These are phyloP conservation scores for Gracilaria vermiculophylla DNA, from an alignment of 23 red algal genomes.

Conservation along the genomic window DNA sequence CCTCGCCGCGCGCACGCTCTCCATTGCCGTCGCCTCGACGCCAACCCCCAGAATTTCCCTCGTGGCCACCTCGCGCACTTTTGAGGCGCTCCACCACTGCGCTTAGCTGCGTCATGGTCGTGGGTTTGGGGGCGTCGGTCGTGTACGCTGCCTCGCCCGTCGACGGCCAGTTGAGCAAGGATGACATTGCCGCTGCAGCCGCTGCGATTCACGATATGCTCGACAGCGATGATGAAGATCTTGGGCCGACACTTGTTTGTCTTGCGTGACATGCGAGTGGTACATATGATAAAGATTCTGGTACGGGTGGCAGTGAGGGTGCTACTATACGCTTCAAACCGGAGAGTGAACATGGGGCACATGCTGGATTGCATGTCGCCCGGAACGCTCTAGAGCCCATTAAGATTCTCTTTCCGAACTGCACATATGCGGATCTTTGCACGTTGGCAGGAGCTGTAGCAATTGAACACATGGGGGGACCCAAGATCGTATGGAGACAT, in stretches of 20 bases:
- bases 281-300: slow-evolving; percentile 73
- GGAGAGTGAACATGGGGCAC: slow-evolving; percentile 78
- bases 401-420: slow-evolving; percentile 78
- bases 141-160: slow-evolving; percentile 28
- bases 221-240: slow-evolving; percentile 53
- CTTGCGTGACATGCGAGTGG: slow-evolving; percentile 86
- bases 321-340: slow-evolving; percentile 82
- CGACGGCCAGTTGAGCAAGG: slow-evolving; percentile 2
- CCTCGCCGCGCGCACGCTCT: slow-evolving; percentile 4
- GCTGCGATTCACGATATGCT: slow-evolving; percentile 51
- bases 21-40: neutral
- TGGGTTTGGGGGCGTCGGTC: neutral
- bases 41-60: neutral
- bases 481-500: slow-evolving; percentile 74
- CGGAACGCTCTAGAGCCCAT: slow-evolving; percentile 77
- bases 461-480: slow-evolving; percentile 87
- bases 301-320: slow-evolving; percentile 80
- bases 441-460: slow-evolving; percentile 77
- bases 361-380: slow-evolving; percentile 78
- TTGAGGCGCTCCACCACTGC: slow-evolving; percentile 16
- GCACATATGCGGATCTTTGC: slow-evolving; percentile 55
- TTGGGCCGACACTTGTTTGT: slow-evolving; percentile 75
- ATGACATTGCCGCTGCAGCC: slow-evolving; percentile 40
- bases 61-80: neutral
- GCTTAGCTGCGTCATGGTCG: neutral